Conservation (phyloP, 345 rosid genomes). For the Salix suchowensis region DNA sequence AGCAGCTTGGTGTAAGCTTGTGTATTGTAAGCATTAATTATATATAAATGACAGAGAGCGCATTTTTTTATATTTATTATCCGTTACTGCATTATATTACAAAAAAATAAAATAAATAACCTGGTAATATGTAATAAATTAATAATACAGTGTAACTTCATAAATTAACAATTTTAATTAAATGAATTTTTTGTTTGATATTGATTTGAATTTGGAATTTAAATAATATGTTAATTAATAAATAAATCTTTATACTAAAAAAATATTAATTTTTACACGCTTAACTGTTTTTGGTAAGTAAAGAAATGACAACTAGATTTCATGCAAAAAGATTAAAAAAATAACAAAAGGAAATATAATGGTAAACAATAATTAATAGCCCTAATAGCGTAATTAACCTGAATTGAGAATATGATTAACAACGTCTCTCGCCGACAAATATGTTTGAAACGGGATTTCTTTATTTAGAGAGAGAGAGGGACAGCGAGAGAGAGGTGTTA, state of each 20-base stretch:
- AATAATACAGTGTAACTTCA: no score
- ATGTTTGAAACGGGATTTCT: slow-evolving; percentile 4
- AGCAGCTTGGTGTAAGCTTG: slow-evolving; percentile 37
- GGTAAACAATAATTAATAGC: slow-evolving; percentile 4
- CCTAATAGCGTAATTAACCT: slow-evolving; percentile 15
- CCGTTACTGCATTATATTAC: background rate
- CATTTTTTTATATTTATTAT: slow-evolving; percentile 11
- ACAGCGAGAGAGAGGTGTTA: background rate
- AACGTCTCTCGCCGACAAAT: slow-evolving; percentile 74
- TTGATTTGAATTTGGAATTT: no score
- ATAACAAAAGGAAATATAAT: slow-evolving; percentile 11
- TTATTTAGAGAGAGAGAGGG: slow-evolving; percentile 10
- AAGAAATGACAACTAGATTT: slow-evolving; percentile 11
- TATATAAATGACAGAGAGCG: slow-evolving; percentile 43
- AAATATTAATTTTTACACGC: no score
- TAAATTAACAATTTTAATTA: no score
- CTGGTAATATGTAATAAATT: no score
- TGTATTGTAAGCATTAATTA: slow-evolving; percentile 53
- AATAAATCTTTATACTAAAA: no score
- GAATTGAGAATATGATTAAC: slow-evolving; percentile 27
- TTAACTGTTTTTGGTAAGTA: no score
- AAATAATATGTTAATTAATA: no score
- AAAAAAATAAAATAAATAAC: no score
- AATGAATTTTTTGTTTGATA: no score
- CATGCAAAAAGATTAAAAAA: slow-evolving; percentile 14